A percentile compares a stretch with the other conserved stretches of the same genome.
phyloP scores from a whole-genome alignment of 331 rosid species.

The Spiraea crenata region DNA sequence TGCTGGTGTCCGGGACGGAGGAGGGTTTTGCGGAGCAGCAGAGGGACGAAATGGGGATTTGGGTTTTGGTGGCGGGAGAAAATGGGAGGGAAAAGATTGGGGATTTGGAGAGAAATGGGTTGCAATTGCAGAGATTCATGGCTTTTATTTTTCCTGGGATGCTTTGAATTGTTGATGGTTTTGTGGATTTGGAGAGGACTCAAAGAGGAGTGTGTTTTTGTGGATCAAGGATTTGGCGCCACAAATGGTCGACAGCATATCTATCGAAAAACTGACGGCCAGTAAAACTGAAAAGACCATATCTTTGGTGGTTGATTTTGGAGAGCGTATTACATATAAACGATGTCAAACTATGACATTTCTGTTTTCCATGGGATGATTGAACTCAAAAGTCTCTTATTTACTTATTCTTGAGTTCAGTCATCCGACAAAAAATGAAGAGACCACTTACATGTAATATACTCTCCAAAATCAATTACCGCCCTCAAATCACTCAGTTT shows the following conservation, averaged over 20 bases:
- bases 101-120: constrained; percentile 20
- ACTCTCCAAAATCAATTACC: too few species aligned
- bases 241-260: constrained; percentile 23
- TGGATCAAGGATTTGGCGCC: constrained; percentile 25
- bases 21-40: constrained; percentile 22
- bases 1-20: neutral
- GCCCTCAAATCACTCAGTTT: too few species aligned
- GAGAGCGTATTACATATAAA: too few species aligned
- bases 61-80: neutral
- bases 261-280: neutral
- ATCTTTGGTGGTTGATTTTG: too few species aligned
- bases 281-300: too few species aligned
- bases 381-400: too few species aligned
- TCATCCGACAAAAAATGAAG: too few species aligned
- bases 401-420: too few species aligned
- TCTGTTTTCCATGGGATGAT: too few species aligned
- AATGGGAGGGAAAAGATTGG: constrained; percentile 14
- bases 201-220: neutral
- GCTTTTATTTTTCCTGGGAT: neutral
- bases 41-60: constrained; percentile 16
- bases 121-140: constrained; percentile 30
- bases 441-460: too few species aligned
- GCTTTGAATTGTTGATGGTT: neutral
- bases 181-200: neutral
- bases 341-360: too few species aligned